phyloP scores from a whole-genome alignment of 1,284 basidiomycete species.

The Ganoderma lingzhi region DNA sequence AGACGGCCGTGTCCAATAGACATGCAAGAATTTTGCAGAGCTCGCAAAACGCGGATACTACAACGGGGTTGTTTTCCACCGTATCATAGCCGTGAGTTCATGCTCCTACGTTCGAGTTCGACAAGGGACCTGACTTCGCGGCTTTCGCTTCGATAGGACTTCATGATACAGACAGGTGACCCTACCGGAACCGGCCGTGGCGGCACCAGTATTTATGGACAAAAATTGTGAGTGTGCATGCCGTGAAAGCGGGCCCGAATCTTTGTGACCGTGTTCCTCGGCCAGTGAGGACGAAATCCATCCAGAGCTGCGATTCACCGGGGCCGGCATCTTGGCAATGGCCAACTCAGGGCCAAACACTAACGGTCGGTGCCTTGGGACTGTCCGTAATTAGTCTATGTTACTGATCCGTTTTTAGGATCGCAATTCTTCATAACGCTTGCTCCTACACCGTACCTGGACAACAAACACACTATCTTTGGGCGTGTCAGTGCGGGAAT shows the following conservation, averaged over 20 bases:
- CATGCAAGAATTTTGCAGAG: slow-evolving; percentile 94
- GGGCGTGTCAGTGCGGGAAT: slow-evolving; percentile 89
- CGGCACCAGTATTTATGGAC: slow-evolving; percentile 93
- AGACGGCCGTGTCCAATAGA: slow-evolving; percentile 54
- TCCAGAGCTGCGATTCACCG: slow-evolving; percentile 90
- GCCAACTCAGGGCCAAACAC: slow-evolving; percentile 95
- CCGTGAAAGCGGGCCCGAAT: neutral
- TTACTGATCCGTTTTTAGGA: slow-evolving; percentile 54
- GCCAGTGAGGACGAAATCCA: slow-evolving; percentile 85
- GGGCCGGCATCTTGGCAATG: slow-evolving; percentile 97
- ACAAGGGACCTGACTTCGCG: slow-evolving; percentile 23
- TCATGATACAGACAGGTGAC: slow-evolving; percentile 96
- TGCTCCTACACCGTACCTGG: slow-evolving; percentile 89
- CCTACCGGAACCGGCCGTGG: slow-evolving; percentile 95
- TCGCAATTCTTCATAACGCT: slow-evolving; percentile 95
- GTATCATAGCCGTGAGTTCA: slow-evolving; percentile 76
- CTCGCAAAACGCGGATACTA: slow-evolving; percentile 88
- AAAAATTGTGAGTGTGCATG: slow-evolving; percentile 74
- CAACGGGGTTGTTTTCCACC: slow-evolving; percentile 88
- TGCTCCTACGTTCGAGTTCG: slow-evolving; percentile 37
- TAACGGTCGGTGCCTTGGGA: slow-evolving; percentile 66
- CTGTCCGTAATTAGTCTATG: slow-evolving; percentile 11
- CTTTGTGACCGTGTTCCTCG: neutral
- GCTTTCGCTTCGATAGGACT: slow-evolving; percentile 63
- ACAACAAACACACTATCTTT: slow-evolving; percentile 96